A percentile compares a stretch with the other conserved stretches of the same genome.
phyloP scores from a whole-genome alignment of 108 stramenopile genomes.

The Pseudonitzschia delicatissima region DNA sequence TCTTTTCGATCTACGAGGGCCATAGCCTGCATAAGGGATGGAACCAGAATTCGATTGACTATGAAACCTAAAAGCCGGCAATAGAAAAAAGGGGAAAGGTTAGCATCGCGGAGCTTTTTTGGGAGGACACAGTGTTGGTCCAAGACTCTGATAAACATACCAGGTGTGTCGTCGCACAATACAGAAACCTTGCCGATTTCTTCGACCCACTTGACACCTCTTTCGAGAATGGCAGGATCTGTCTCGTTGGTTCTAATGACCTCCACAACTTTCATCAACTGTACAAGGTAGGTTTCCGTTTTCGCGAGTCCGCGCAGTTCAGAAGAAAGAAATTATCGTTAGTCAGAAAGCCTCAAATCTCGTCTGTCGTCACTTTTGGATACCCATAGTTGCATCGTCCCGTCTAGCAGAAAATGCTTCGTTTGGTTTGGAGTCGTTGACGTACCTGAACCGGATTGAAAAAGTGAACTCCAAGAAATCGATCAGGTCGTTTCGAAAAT shows the following conservation, averaged over 20 bases:
- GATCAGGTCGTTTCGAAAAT: slow-evolving; percentile 86
- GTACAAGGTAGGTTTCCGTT: background rate
- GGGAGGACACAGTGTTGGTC: background rate
- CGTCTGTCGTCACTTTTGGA: background rate
- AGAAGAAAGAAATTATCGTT: no score
- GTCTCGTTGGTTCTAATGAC: slow-evolving; percentile 91
- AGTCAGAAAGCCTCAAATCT: background rate
- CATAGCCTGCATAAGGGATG: slow-evolving; percentile 88
- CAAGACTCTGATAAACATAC: background rate
- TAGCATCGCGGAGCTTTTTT: background rate
- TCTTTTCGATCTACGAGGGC: slow-evolving; percentile 93
- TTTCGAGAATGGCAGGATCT: slow-evolving; percentile 80
- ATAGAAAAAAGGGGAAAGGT: background rate
- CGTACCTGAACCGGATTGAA: slow-evolving; percentile 93
- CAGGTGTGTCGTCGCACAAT: slow-evolving; percentile 90
- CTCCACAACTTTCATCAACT: slow-evolving; percentile 96
- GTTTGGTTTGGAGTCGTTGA: no score
- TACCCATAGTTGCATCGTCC: background rate
- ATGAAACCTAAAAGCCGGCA: slow-evolving; percentile 90
- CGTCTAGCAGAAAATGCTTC: background rate
- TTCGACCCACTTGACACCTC: slow-evolving; percentile 66
- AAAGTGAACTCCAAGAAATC: slow-evolving; percentile 98
- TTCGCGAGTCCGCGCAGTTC: no score
- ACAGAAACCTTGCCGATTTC: slow-evolving; percentile 91
- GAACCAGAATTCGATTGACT: slow-evolving; percentile 96